These are phyloP conservation scores for Letharia columbiana DNA, from an alignment of 495 filamentous ascomycete species.

Conservation along the genomic window DNA sequence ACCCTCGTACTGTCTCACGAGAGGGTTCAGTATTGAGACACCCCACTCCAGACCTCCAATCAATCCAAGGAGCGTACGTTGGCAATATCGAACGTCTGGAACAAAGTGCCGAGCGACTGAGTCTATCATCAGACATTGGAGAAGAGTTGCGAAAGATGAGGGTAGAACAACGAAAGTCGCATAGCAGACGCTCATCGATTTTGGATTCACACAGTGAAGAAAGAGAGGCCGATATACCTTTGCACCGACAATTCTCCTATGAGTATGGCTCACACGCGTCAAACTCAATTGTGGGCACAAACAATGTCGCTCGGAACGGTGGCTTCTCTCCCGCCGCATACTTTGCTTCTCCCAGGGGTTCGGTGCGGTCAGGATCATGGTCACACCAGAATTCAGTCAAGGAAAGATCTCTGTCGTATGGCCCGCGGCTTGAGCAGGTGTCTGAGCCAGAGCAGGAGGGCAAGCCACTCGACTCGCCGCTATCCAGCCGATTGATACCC, in stretches of 20 bases:
- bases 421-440: constrained; percentile 42
- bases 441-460: constrained; percentile 43
- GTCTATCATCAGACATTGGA: constrained; percentile 64
- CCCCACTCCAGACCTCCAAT: constrained; percentile 67
- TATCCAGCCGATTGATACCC: constrained; percentile 22
- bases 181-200: constrained; percentile 51
- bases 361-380: constrained; percentile 44
- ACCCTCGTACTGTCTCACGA: constrained; percentile 50
- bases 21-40: constrained; percentile 57
- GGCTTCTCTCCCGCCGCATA: constrained; percentile 65
- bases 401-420: constrained; percentile 51
- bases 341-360: constrained; percentile 56
- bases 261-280: constrained; percentile 39
- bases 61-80: constrained; percentile 62
- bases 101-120: constrained; percentile 71
- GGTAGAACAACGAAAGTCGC: constrained; percentile 62
- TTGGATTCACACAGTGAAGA: constrained; percentile 34
- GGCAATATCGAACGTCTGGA: constrained; percentile 78
- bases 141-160: constrained; percentile 75
- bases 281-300: constrained; percentile 61
- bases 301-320: constrained; percentile 55
- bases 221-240: constrained; percentile 20
- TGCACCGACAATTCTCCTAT: constrained; percentile 44
- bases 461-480: constrained; percentile 34
- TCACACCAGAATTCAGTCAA: constrained; percentile 35